Conservation (phyloP, 148 eudicot species). For the Persicaria maculosa region DNA sequence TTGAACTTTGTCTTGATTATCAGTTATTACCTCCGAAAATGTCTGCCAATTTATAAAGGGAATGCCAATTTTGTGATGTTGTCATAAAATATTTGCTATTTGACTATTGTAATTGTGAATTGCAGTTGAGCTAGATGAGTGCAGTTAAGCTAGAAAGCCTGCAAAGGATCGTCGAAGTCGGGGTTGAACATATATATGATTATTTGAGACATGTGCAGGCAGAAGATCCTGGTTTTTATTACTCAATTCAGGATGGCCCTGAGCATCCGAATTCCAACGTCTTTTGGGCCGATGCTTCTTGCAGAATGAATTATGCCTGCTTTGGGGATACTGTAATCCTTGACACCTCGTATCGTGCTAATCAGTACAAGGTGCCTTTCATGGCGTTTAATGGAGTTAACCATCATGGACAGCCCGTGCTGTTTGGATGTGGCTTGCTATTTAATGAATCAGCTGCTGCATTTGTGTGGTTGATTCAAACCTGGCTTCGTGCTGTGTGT, state of each 20-base stretch:
- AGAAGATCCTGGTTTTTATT: conserved; percentile 32
- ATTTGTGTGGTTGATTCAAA: conserved; percentile 33
- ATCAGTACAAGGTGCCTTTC: conserved; percentile 29
- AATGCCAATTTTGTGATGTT: neutral
- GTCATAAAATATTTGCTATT: neutral
- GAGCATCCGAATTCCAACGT: conserved; percentile 22
- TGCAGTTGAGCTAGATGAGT: conserved; percentile 26
- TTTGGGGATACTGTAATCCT: conserved; percentile 34
- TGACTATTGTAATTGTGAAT: neutral
- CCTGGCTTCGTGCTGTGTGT: conserved; percentile 36
- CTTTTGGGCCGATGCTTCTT: conserved; percentile 36
- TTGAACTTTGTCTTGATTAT: too few species aligned
- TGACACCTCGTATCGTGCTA: conserved; percentile 27
- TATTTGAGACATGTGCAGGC: conserved; percentile 28
- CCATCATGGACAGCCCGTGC: conserved; percentile 42
- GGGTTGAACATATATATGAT: conserved; percentile 30
- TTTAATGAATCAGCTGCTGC: conserved; percentile 28
- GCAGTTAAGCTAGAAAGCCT: conserved; percentile 11
- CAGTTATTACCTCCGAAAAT: neutral
- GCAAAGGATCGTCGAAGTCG: conserved; percentile 22
- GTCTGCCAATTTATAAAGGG: neutral
- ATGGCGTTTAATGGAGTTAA: conserved; percentile 33
- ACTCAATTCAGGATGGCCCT: conserved; percentile 27
- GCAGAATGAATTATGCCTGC: conserved; percentile 26
- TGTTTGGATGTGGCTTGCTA: conserved; percentile 39